These are phyloP conservation scores for Talaromyces adpressus DNA, from an alignment of 495 filamentous ascomycete genomes.

Conservation along the genomic window DNA sequence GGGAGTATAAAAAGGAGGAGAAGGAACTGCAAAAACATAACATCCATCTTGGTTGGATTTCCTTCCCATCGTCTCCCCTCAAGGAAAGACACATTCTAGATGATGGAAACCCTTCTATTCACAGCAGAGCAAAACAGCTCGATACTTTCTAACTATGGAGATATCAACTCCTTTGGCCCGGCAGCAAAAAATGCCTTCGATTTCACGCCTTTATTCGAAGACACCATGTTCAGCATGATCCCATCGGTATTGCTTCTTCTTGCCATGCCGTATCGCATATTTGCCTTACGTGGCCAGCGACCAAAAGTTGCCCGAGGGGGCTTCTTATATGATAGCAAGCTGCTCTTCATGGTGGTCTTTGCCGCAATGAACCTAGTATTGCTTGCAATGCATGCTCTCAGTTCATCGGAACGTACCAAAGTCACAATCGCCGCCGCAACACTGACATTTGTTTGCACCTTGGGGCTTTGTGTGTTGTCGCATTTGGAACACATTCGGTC, in stretches of 20 bases:
- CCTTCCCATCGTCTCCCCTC: background rate
- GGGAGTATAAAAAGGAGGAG: background rate
- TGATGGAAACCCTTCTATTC: background rate
- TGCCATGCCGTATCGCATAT: background rate
- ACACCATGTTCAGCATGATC: background rate
- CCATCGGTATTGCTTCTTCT: slow-evolving; percentile 3
- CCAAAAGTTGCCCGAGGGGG: background rate
- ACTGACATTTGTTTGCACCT: slow-evolving; percentile 32
- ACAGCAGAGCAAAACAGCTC: background rate
- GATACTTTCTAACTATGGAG: background rate
- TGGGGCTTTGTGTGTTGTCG: slow-evolving; percentile 41
- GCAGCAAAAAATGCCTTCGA: background rate
- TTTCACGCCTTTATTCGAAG: slow-evolving; percentile 5
- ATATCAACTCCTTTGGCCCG: background rate
- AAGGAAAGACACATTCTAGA: background rate
- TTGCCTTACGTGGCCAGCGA: background rate
- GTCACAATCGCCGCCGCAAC: slow-evolving; percentile 41
- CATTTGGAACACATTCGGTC: slow-evolving; percentile 51
- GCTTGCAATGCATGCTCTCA: background rate
- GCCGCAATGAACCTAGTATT: slow-evolving; percentile 4
- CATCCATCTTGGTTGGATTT: background rate
- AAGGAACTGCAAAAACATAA: background rate
- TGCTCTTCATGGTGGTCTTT: background rate
- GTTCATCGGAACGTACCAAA: slow-evolving; percentile 15
- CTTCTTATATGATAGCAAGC: background rate